Base-by-base conservation (phyloP, 495 filamentous ascomycete genomes). In the Sporormia fimetaria region DNA sequence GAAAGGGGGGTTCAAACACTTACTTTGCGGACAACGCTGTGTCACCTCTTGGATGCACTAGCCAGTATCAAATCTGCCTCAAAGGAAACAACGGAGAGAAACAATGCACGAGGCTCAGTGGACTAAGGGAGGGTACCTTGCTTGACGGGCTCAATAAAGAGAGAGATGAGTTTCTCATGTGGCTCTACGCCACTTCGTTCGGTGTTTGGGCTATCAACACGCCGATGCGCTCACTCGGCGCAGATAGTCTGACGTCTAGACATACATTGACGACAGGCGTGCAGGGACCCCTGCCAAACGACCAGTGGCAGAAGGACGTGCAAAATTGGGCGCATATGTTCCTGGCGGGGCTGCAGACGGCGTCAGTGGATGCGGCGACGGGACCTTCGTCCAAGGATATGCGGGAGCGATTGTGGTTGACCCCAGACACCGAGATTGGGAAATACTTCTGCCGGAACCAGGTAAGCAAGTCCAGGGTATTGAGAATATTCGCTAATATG, bases 291-390 rank as follows among this genome's bases (percentile, higher is more conserved):
- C 44, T 44, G n/a, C 42, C 42, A 8, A 21, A 36, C 27, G 15
- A 43, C 14, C 40, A 43, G 21, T 43, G 40, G 40, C 15, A 20
- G 18, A 43, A 34, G 10, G 40, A 43, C 8, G 31, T 43, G 4
- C 16, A 6, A 9, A 3, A 26, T 17, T 43, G 40, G 40, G 30
- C 34, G 20, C 2, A 29, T 4, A 15, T n/a, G 11, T 8, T 32
- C n/a, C 36, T 23, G 32, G 29, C 40, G 16, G 12, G 2, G 6
- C 20, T 43, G 3, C 40, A 43, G 4, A 5, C n/a, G 14, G 6
- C 11, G 2, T 10, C 31, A 3, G 23, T 3, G 1, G 31, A 43
- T 21, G 20, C 28, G 10, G 7, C 21, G 3, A 43, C 21, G 4
- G 40, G 40, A 8, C 6, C 40, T 3, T 8, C 12, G 3, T 11